Evolutionary conservation across 179 eudicot species (phyloP), one percentile per base, ranked within the genome.

Genomic region (Gypsophila paniculata): DNA sequence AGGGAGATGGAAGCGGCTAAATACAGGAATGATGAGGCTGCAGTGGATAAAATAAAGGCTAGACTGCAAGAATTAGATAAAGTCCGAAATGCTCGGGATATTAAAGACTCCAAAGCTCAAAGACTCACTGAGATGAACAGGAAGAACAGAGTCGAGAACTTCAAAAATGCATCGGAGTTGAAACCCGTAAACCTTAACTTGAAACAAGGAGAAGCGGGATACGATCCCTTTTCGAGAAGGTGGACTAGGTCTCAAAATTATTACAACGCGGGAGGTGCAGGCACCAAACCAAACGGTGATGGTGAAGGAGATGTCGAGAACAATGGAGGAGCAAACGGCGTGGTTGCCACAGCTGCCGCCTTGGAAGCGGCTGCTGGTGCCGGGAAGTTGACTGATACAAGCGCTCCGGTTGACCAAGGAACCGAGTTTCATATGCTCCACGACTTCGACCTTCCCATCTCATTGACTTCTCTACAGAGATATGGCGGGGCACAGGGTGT

Each of bases 201-300:
- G 66, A 94, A 94, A 81, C 87, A 89, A 0, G 99, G 99, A 29
- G 94, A 94, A 76, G 97, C 97, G 0, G 99, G 99, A 51, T 94
- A 94, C 70, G 99, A 94, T 68, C 99, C 99, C 7, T 94, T 94
- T 77, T 94, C 99, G 6, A 89, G 99, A 76, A 88, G 99, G 70
- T 94, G 99, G 99, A 94, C 99, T 17, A 75, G 96, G 79, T 94
- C 99, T 6, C 86, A 75, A 73, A 93, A 93, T 77, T 93, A 93
- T 75, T 93, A 89, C 51, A 73, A 84, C 55, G 90, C 75, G 14
- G 96, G 80, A 68, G 81, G 73, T 21, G 84, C 70, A 7, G 81
- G n/a, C 10, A 78, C 32, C 1, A 77, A 69, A 23, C 75, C 7
- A 17, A 70, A 69, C 38, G 86, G 71, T 52, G 84, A 74, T 21